These are phyloP conservation scores for Candida nemodendra DNA, from an alignment of 805 yeast genomes.

Conservation along the genomic window DNA sequence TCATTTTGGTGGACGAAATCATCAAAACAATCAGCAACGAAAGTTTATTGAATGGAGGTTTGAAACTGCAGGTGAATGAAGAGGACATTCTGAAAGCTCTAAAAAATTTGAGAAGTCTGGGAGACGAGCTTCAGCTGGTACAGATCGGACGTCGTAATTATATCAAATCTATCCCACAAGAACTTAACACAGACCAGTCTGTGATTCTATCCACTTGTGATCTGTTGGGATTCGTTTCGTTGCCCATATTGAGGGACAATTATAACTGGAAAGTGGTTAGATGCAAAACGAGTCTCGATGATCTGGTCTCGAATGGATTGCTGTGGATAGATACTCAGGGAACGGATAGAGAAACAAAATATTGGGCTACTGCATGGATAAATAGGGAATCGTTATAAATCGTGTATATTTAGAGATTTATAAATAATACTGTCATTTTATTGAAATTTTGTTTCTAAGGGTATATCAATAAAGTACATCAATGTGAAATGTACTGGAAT, in stretches of 20 bases:
- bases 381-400: conserved; percentile 17
- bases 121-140: conserved; percentile 69
- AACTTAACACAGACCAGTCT: conserved; percentile 66
- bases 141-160: conserved; percentile 57
- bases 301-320: conserved; percentile 78
- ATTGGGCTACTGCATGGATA: conserved; percentile 80
- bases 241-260: conserved; percentile 65
- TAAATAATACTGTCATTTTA: neutral
- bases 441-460: neutral
- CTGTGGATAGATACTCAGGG: conserved; percentile 77
- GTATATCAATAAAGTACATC: too few relatives aligned
- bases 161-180: conserved; percentile 61
- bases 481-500: conserved; percentile 91
- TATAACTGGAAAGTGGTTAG: conserved; percentile 69
- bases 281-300: conserved; percentile 62
- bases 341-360: conserved; percentile 41
- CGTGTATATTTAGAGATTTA: neutral
- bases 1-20: conserved; percentile 61
- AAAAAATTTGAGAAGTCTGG: conserved; percentile 51
- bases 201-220: conserved; percentile 73
- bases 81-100: conserved; percentile 60
- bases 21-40: conserved; percentile 30
- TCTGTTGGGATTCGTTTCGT: conserved; percentile 71
- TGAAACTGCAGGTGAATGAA: conserved; percentile 34
- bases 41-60: conserved; percentile 22